Evolutionary conservation across 371 early-diverging fungal species (phyloP), one percentile per base, ranked within the genome.

Genomic region (Mycotypha africana): DNA sequence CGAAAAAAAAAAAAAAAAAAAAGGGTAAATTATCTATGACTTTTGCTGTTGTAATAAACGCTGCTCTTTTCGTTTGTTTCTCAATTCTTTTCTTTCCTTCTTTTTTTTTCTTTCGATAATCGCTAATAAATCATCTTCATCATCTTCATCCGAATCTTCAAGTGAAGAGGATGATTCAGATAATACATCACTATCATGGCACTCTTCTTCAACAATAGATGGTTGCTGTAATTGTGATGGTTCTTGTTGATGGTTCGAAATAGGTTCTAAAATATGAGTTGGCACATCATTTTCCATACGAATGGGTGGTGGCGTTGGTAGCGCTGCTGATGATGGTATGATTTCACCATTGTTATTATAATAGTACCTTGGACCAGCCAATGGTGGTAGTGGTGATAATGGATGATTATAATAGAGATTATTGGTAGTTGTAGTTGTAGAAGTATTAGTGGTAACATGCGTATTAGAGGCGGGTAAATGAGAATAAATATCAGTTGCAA

Each of bases 101-200:
- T 45, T 48, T 25, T 58, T 58, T 30, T 58, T 58, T 15, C 48
- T 56, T 39, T 57, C 49, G 38, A 58, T 58, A 2, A 58, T 53
- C 3, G 45, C 53, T 25, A 58, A 49, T 20, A 58, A 38, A 33
- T 58, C 58, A 33, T 45, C 41, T 17, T 25, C 26, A 23, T 4
- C 24, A 47, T 38, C 38, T 6, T 10, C 10, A 1, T 21, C 31
- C n/a, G 39, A 39, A 22, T 39, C 38, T n/a, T n/a, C n/a, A n/a
- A n/a, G n/a, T n/a, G n/a, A n/a, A n/a, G n/a, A n/a, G n/a, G n/a
- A n/a, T n/a, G n/a, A n/a, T n/a, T n/a, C n/a, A n/a, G n/a, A n/a
- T n/a, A n/a, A n/a, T n/a, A n/a, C n/a, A n/a, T n/a, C n/a, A n/a
- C n/a, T n/a, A n/a, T n/a, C n/a, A n/a, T n/a, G n/a, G n/a, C n/a